Evolutionary conservation across 2,329 filamentous ascomycete genomes (phyloP).

Genomic region (Trichoderma koningii): DNA sequence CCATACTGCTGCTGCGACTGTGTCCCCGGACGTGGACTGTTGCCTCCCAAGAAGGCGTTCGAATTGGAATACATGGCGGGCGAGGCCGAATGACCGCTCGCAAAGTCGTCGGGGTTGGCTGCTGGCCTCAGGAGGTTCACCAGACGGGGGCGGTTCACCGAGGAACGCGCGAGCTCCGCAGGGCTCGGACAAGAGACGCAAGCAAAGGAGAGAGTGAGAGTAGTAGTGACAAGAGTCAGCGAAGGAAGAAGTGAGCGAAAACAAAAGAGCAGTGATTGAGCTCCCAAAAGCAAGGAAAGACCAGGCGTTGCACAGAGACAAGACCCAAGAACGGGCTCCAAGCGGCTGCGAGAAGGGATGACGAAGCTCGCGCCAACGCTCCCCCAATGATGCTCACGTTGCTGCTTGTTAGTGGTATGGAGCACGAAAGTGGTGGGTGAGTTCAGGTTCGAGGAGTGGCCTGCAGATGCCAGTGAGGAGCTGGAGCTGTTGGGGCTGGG

Average conservation of each 20-base stretch:
- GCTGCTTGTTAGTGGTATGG: slow-evolving; percentile 9
- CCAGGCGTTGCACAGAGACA: slow-evolving; percentile 23
- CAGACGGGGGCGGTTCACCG: slow-evolving; percentile 7
- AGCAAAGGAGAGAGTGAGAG: slow-evolving; percentile 8
- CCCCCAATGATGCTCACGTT: slow-evolving; percentile 20
- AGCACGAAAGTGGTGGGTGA: not conserved
- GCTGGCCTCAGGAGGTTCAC: slow-evolving; percentile 17
- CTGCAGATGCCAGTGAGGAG: slow-evolving; percentile 2
- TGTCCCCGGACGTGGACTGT: slow-evolving; percentile 70
- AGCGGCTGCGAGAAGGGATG: slow-evolving; percentile 22
- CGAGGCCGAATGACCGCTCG: slow-evolving; percentile 1
- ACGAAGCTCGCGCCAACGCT: slow-evolving; percentile 30
- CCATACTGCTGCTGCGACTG: slow-evolving; percentile 54
- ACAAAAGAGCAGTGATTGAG: not conserved
- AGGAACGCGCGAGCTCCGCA: slow-evolving; percentile 36
- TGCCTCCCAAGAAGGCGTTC: slow-evolving; percentile 80
- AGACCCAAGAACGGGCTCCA: not conserved
- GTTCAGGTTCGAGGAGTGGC: slow-evolving; percentile 15
- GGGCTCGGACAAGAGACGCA: slow-evolving; percentile 16
- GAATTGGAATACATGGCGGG: slow-evolving; percentile 82
- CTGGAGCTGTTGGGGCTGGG: slow-evolving; percentile 3
- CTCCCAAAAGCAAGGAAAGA: slow-evolving; percentile 15
- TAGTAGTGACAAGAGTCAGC: not conserved
- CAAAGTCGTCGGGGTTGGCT: slow-evolving; percentile 1
- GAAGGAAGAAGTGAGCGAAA: not conserved